Percentiles rank a stretch among this genome's conserved stretches.
phyloP scores from a whole-genome alignment of 768 basidiomycete species.

The Tremella fuciformis region DNA sequence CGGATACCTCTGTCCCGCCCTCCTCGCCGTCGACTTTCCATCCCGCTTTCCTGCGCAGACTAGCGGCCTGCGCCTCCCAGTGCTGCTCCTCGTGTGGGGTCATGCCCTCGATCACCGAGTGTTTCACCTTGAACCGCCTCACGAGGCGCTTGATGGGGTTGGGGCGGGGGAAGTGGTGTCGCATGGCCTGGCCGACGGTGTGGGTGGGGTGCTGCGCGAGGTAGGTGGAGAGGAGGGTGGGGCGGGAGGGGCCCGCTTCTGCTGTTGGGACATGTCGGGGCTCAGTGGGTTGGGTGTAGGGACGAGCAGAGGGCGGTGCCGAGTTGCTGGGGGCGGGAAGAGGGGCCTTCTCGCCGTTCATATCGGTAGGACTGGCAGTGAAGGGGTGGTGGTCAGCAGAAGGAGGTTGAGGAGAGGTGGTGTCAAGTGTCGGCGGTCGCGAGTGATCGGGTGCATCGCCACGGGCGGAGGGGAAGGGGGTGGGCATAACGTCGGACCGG shows the following conservation, averaged over 20 bases:
- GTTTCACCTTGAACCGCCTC: slow-evolving; percentile 51
- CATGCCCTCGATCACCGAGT: slow-evolving; percentile 48
- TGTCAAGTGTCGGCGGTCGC: too few relatives aligned
- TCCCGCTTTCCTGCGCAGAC: slow-evolving; percentile 45
- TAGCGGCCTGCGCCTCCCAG: slow-evolving; percentile 32
- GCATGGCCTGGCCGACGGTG: slow-evolving; percentile 53
- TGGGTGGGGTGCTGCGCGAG: slow-evolving; percentile 54
- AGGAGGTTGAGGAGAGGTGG: too few relatives aligned
- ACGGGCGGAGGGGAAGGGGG: too few relatives aligned
- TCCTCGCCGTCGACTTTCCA: slow-evolving; percentile 46
- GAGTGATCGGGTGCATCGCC: too few relatives aligned
- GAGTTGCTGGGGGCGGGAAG: too few relatives aligned
- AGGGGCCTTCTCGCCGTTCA: too few relatives aligned
- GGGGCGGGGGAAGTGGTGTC: slow-evolving; percentile 54
- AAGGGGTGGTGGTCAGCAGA: too few relatives aligned
- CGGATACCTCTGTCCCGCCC: slow-evolving; percentile 59
- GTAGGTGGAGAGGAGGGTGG: slow-evolving; percentile 52
- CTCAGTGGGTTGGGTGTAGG: too few relatives aligned
- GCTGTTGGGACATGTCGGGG: too few relatives aligned
- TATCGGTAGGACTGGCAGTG: too few relatives aligned
- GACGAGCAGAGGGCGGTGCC: too few relatives aligned
- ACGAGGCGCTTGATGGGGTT: slow-evolving; percentile 43
- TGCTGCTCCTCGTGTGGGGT: slow-evolving; percentile 27
- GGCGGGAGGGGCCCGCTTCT: neutral
- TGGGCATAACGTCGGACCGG: too few relatives aligned